Base-by-base conservation (phyloP, 768 basidiomycete genomes). In the Chalciporus piperatus region DNA sequence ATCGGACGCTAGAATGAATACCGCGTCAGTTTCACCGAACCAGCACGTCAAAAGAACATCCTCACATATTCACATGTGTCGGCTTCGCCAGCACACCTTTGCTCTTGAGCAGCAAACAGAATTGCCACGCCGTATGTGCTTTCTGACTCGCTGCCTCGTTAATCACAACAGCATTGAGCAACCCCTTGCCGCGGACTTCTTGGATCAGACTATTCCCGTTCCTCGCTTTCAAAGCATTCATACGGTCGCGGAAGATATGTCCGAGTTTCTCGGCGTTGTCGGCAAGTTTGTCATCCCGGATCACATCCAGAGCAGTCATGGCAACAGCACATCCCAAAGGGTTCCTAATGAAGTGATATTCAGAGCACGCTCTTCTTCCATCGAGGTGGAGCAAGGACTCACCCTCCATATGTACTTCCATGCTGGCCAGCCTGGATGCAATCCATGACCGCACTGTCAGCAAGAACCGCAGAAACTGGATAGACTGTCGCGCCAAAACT, bases 301-400 rank as follows among this genome's bases (percentile, higher is more conserved):
- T 83, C n/a, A 99, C 96, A 33, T 87, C 77, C 39, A 98, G 78
- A 1, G 97, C 92, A 6, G 94, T 87, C 70, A 93, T 90, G 30
- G 95, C 88, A 7, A 97, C 91, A n/a, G 97, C 97, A 60, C 93
- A 96, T 8, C 89, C 97, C 19, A 99, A 78, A 0, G 97, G 96
- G 67, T 97, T 98, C 33, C 92, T 90, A 47, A 20, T 17, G 48
- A 38, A 51, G 28, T 10, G 27, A 42, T 47, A 27, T 14, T 16
- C 23, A 27, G 28, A 37, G 48, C 41, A 20, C 7, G 22, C 19
- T 30, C 42, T 35, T 22, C 41, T 33, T 45, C 27, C 35, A 20
- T 35, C 37, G 41, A 43, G 19, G 20, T 32, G 11, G 39, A 52
- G 22, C 50, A 16, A 50, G 7, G 28, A 13, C 72, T 51, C 58